Base-by-base conservation (phyloP, 805 yeast species). In the Clavispora vitiphila region DNA sequence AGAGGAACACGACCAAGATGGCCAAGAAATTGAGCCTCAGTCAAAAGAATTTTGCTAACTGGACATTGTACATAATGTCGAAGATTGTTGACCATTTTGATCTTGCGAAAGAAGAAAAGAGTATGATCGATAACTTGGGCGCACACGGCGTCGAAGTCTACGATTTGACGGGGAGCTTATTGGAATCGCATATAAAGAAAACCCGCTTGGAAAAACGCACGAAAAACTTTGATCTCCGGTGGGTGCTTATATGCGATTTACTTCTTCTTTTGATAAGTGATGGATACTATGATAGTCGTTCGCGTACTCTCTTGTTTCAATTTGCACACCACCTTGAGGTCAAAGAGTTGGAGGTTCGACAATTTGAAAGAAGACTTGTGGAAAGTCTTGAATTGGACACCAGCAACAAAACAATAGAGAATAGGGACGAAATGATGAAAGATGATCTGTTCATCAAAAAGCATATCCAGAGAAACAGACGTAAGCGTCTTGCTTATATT, bases 181-280 rank as follows among this genome's bases (percentile, higher is more conserved):
- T 74, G 5, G 65, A 68, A 54, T 82, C 30, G 39, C 51, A 30
- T 34, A 37, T 37, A 42, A 43, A 26, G 39, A 44, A 34, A 26
- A 26, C 34, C 31, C 43, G 24, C 46, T 54, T 35, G 48, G 34
- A 43, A 46, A 9, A 50, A 21, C 40, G 25, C 15, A 39, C 42
- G 6, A 35, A 41, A 19, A 62, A 54, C 7, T 61, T 64, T 41
- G 96, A 90, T 54, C 76, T 93, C 18, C 78, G 90, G 23, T 95
- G 99, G 99, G 90, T 96, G 0, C 76, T 91, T 11, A 68, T 93
- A 5, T 95, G 99, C 64, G 99, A 93, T 59, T 65, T 93, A 36
- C 91, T 91, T 56, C 68, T 93, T 32, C 72, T 86, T 8, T 67
- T 91, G 2, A 65, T 93, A 14, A 81, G 89, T 38, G 95, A 89